Evolutionary conservation across 257 asterid species (phyloP).

Genomic region (Ehretia macrophylla): DNA sequence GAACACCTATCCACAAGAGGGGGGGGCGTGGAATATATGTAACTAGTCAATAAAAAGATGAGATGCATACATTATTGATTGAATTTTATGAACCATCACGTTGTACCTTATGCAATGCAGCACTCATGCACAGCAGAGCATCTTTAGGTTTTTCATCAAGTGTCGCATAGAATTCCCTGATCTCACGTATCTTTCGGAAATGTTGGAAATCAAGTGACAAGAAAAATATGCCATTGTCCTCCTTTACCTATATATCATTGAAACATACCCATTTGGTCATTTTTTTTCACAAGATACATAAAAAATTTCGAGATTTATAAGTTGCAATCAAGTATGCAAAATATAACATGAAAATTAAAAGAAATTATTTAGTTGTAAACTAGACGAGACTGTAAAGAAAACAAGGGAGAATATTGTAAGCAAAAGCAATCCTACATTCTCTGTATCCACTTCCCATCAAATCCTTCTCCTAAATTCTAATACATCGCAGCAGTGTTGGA

Average conservation of each 20-base stretch:
- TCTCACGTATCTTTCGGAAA: constrained; percentile 52
- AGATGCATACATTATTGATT: background rate
- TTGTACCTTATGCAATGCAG: constrained; percentile 78
- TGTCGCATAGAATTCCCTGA: constrained; percentile 44
- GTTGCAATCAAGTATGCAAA: background rate
- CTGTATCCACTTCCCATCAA: too few relatives aligned
- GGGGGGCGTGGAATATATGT: background rate
- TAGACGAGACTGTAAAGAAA: too few relatives aligned
- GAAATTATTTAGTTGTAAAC: too few relatives aligned
- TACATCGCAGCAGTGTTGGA: too few relatives aligned
- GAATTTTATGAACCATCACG: background rate
- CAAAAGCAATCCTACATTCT: too few relatives aligned
- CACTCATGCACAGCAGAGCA: constrained; percentile 77
- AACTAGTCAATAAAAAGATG: background rate
- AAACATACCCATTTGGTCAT: constrained; percentile 8
- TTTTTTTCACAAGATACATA: background rate
- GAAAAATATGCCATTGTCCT: constrained; percentile 50
- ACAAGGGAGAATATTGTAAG: too few relatives aligned
- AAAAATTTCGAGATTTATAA: background rate
- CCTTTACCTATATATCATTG: constrained; percentile 60
- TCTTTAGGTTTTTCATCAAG: constrained; percentile 73
- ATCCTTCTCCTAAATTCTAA: too few relatives aligned
- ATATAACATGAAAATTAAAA: too few relatives aligned
- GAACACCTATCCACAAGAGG: constrained; percentile 36
- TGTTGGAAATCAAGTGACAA: constrained; percentile 76